phyloP scores from a whole-genome alignment of 2,329 filamentous ascomycete genomes.

The Pleomassaria siparia region DNA sequence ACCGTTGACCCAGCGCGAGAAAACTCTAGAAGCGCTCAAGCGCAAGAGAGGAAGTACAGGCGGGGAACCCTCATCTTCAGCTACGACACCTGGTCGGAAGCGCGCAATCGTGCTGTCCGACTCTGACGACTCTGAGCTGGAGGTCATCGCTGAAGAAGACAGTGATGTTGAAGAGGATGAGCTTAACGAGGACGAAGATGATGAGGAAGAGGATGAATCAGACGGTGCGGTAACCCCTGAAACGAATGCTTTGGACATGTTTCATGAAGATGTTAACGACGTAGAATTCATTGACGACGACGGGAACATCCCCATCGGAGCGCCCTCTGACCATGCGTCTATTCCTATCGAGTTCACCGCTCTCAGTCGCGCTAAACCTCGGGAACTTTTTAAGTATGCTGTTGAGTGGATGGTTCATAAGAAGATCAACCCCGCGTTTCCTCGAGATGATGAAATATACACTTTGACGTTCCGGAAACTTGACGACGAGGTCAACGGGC shows the following conservation, averaged over 20 bases:
- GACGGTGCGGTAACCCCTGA: slow-evolving; percentile 4
- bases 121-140: slow-evolving; percentile 29
- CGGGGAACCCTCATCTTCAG: slow-evolving; percentile 27
- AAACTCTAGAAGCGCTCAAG: slow-evolving; percentile 49
- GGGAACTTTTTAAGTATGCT: slow-evolving; percentile 71
- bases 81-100: slow-evolving; percentile 22
- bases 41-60: slow-evolving; percentile 40
- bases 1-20: slow-evolving; percentile 40
- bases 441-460: slow-evolving; percentile 65
- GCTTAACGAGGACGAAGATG: slow-evolving; percentile 18
- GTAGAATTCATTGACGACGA: slow-evolving; percentile 66
- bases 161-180: slow-evolving; percentile 25
- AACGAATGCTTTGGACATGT: slow-evolving; percentile 44
- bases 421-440: slow-evolving; percentile 72
- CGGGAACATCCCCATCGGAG: slow-evolving; percentile 56
- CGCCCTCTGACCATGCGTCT: slow-evolving; percentile 56
- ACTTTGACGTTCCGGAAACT: slow-evolving; percentile 69
- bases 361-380: slow-evolving; percentile 66
- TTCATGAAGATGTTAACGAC: slow-evolving; percentile 59
- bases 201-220: slow-evolving; percentile 14
- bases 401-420: slow-evolving; percentile 83
- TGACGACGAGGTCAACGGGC: slow-evolving; percentile 68
- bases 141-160: slow-evolving; percentile 37
- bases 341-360: slow-evolving; percentile 71
- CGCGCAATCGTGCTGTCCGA: slow-evolving; percentile 21